Percentiles rank a stretch among this genome's conserved stretches.
These are phyloP conservation scores for Juncus effusus DNA, from an alignment of 176 grass and related monocot species.

Conservation along the genomic window DNA sequence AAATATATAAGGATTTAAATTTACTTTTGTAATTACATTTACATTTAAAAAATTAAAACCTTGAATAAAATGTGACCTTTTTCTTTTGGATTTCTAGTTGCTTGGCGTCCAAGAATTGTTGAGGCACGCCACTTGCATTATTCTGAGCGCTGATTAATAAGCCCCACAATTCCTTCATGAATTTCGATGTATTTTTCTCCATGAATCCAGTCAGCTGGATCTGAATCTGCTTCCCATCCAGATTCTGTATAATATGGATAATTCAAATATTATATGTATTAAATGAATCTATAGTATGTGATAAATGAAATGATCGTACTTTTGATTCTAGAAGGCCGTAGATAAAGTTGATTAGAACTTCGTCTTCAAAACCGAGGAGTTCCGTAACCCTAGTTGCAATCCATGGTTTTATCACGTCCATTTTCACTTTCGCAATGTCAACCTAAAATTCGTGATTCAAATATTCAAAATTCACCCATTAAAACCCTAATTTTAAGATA, in stretches of 20 bases:
- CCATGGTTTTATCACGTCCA: slow-evolving; percentile 98
- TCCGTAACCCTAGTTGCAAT: slow-evolving; percentile 84
- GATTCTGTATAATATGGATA: slow-evolving; percentile 39
- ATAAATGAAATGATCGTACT: slow-evolving; percentile 23
- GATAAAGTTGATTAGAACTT: slow-evolving; percentile 96
- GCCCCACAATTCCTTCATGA: slow-evolving; percentile 95
- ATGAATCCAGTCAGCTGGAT: slow-evolving; percentile 96
- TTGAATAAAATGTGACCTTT: slow-evolving; percentile 51
- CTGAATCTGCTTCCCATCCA: slow-evolving; percentile 93
- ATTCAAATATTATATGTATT: slow-evolving; percentile 6
- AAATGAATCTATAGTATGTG: not conserved
- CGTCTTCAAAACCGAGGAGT: slow-evolving; percentile 95
- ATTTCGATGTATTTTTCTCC: slow-evolving; percentile 95
- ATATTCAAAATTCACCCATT: not conserved
- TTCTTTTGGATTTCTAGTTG: slow-evolving; percentile 67
- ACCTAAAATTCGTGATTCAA: slow-evolving; percentile 32
- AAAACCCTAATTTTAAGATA: slow-evolving; percentile 1
- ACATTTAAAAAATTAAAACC: slow-evolving; percentile 15
- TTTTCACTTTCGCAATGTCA: slow-evolving; percentile 89
- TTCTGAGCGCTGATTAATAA: slow-evolving; percentile 78
- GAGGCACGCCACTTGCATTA: slow-evolving; percentile 93
- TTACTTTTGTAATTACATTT: too few species aligned
- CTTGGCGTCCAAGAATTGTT: slow-evolving; percentile 96
- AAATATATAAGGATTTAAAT: too few species aligned
- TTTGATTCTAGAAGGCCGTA: slow-evolving; percentile 84